Percentiles rank a stretch among this genome's conserved stretches.
phyloP scores from a whole-genome alignment of 805 yeast species.

The Candida coleopterorum region DNA sequence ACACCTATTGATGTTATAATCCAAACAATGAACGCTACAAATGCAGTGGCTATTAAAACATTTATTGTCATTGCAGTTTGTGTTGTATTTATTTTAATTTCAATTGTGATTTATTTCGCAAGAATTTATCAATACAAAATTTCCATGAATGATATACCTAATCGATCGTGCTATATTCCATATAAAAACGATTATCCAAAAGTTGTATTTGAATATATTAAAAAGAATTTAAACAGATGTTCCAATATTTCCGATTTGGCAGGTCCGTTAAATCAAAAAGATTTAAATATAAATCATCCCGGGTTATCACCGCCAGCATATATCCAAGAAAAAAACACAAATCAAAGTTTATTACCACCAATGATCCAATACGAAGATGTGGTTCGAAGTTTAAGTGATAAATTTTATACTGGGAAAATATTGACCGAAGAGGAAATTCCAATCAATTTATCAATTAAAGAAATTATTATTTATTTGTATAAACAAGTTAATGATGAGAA shows the following conservation, averaged over 20 bases:
- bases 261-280: constrained; percentile 28
- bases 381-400: constrained; percentile 55
- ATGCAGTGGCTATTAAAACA: constrained; percentile 65
- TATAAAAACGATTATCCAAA: constrained; percentile 47
- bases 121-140: constrained; percentile 57
- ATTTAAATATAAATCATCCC: constrained; percentile 27
- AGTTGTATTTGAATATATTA: constrained; percentile 21
- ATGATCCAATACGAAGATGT: constrained; percentile 46
- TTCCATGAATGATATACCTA: constrained; percentile 71
- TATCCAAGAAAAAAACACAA: constrained; percentile 28
- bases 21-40: constrained; percentile 46
- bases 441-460: constrained; percentile 36
- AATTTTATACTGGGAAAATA: constrained; percentile 44
- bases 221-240: constrained; percentile 23
- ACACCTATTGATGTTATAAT: constrained; percentile 78
- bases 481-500: constrained; percentile 12
- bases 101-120: constrained; percentile 48
- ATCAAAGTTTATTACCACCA: constrained; percentile 22
- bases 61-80: constrained; percentile 74
- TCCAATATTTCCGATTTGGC: constrained; percentile 27
- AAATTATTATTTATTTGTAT: constrained; percentile 32
- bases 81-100: constrained; percentile 50
- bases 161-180: constrained; percentile 58
- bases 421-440: constrained; percentile 35
- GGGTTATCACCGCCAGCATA: constrained; percentile 40